Evolutionary conservation across 345 rosid genomes (phyloP), one percentile per base, ranked within the genome.

Genomic region (Hibiscus trionum): DNA sequence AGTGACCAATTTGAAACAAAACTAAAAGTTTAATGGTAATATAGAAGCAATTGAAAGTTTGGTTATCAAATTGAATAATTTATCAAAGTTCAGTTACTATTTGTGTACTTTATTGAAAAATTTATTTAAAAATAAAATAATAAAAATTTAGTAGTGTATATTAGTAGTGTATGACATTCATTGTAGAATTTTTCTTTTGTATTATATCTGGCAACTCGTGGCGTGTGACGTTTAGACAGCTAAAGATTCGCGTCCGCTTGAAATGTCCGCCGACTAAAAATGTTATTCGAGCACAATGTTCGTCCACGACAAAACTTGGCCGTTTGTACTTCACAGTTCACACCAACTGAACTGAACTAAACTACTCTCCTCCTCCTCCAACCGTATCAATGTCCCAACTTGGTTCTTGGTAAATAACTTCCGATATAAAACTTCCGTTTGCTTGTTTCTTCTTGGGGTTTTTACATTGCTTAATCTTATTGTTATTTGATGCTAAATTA

Each of bases 231-330:
- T 66, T 21, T 64, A 21, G 58, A 14, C 39, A 4, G 37, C 27
- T 15, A 26, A 39, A 67, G 57, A 67, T 47, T 47, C 71, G 39
- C 16, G 24, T 67, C 58, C 8, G 71, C 58, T 67, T 49, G 58
- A 67, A 49, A 67, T 47, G 58, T 49, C 58, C 59, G 71, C 71
- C 71, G 29, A 67, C 42, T 27, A 8, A 67, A 27, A 46, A 21
- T 31, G 55, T 66, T 24, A 21, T 24, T 7, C 52, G 0, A 7
- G 0, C 27, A 49, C 6, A 50, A 67, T 49, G 59, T 67, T 67
- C 58, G 57, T 46, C 21, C 24, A 66, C 70, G 70, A 66, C 39
- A 66, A 66, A 26, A 47, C 70, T 14, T 46, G 70, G 55, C 70
- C 58, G 39, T 27, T 67, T 27, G 71, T 47, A 67, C 37, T 47